phyloP scores from a whole-genome alignment of 768 basidiomycete genomes.

The Kwoniella newhampshirensis region DNA sequence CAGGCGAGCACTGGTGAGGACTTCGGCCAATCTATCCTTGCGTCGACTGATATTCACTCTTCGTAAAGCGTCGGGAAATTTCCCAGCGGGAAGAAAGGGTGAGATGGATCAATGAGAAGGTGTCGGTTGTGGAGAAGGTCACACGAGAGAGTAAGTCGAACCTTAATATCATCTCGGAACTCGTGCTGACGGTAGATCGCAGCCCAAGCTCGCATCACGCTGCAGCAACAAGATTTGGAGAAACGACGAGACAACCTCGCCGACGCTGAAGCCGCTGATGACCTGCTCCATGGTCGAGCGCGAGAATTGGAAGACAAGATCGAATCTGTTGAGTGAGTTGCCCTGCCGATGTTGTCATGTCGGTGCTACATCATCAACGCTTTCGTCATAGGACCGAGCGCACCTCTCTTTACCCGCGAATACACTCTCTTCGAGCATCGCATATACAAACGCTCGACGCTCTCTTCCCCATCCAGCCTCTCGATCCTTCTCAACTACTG shows the following conservation, averaged over 20 bases:
- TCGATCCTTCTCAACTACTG: constrained; percentile 78
- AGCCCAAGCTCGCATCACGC: constrained; percentile 49
- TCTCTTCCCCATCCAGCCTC: constrained; percentile 86
- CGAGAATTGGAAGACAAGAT: constrained; percentile 26
- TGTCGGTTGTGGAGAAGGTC: constrained; percentile 56
- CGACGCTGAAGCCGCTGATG: constrained; percentile 33
- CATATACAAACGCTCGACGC: constrained; percentile 67
- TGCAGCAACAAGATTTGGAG: constrained; percentile 55
- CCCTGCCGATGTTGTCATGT: constrained; percentile 13
- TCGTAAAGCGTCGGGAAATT: constrained; percentile 64
- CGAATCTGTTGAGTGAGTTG: constrained; percentile 26
- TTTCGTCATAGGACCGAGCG: constrained; percentile 59
- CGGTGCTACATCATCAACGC: constrained; percentile 25
- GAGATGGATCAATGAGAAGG: constrained; percentile 58
- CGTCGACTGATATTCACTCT: neutral
- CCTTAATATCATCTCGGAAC: constrained; percentile 37
- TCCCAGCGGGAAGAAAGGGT: constrained; percentile 66
- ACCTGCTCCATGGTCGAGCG: constrained; percentile 11
- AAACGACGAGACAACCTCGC: constrained; percentile 57
- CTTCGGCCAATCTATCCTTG: neutral
- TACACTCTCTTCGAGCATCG: constrained; percentile 56
- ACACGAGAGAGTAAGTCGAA: constrained; percentile 58
- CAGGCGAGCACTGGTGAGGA: constrained; percentile 52
- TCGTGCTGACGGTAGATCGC: too few species aligned
- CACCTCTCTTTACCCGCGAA: constrained; percentile 57